Base-by-base conservation (phyloP, 2,329 filamentous ascomycete genomes). In the Fusarium pseudocircinatum region DNA sequence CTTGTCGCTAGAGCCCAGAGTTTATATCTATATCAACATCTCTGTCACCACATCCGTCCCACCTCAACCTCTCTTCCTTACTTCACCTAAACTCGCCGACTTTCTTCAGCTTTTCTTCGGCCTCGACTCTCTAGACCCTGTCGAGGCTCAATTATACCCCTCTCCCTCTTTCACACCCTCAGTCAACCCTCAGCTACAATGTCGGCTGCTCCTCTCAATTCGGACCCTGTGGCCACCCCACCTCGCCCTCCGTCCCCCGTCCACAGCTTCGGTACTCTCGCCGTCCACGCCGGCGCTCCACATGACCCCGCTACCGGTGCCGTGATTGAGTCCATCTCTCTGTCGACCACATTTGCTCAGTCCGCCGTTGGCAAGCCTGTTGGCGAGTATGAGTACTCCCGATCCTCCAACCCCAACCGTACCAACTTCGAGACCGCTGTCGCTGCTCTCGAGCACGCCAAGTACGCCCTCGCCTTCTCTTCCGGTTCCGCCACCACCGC, bases 291-390 rank as follows among this genome's bases (percentile, higher is more conserved):
- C 72, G 96, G 96, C 70, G 90, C 94, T 47, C 94, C 94, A 78
- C 94, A 97, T 82, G 96, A 99, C 84, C 93, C 96, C 53, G 86
- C 90, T 44, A 99, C 96, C 30, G 96, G 96, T 73, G 96, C 96
- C 76, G 96, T 99, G 78, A 99, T 99, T 82, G 94, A 96, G 84
- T 86, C 96, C 77, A 98, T 99, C 82, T 98, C 96, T 15, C 90
- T 99, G 30, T 97, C 95, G 30, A 98, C 96, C 22, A 99, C 96
- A 11, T 99, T 96, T 81, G 94, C 94, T n/a, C 96, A 99, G 85
- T 92, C 91, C 20, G 89, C 91, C 18, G 95, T 97, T 28, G 96
- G 96, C 73, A 90, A 93, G 83, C 96, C 96, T 4, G 87, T 98
- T 36, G 96, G 96, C 79, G 85, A 87, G 72, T 98, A 95, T 85